phyloP scores from a whole-genome alignment of 495 filamentous ascomycete species.

The Tuber borchii region DNA sequence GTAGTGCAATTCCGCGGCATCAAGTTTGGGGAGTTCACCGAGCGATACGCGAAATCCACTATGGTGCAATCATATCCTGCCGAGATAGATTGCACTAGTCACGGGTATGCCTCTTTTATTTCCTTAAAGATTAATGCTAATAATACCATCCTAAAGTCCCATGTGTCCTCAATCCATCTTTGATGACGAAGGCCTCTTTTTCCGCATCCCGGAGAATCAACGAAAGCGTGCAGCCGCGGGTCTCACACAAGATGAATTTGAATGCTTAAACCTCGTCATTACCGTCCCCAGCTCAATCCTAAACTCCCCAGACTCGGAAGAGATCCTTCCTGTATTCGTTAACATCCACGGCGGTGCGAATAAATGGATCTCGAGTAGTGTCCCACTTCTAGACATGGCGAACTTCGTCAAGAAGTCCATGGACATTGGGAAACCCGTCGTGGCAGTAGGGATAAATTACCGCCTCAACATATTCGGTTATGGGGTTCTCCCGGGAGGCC shows the following conservation, averaged over 20 bases:
- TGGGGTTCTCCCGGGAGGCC: conserved; percentile 11
- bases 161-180: background rate
- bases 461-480: conserved; percentile 16
- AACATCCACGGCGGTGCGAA: background rate
- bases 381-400: background rate
- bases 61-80: background rate
- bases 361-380: background rate
- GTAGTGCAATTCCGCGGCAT: background rate
- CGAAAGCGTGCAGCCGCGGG: background rate
- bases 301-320: background rate
- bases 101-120: background rate
- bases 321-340: background rate
- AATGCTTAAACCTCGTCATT: background rate
- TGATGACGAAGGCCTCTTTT: background rate
- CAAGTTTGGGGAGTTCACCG: background rate
- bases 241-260: background rate
- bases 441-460: conserved; percentile 22
- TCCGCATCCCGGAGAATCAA: background rate
- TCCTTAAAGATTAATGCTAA: background rate
- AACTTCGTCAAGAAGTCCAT: conserved; percentile 2
- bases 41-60: background rate
- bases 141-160: background rate
- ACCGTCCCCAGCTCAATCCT: background rate
- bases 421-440: conserved; percentile 17
- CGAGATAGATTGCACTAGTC: background rate